Conservation (phyloP, 768 basidiomycete species). For the Hydnomerulius pinastri region DNA sequence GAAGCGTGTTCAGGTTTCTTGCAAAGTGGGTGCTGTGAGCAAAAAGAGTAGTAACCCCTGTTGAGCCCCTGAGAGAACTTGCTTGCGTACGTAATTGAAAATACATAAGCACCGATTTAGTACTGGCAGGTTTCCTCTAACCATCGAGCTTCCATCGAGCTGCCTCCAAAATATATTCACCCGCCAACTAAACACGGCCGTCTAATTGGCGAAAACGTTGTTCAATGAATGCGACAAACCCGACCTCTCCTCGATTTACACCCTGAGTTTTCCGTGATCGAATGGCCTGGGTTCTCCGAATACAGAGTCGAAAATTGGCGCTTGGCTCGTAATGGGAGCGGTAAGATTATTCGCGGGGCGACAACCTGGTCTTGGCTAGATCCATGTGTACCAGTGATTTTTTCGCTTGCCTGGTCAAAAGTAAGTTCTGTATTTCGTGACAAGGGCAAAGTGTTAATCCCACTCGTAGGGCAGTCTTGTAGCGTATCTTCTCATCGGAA, state of each 20-base stretch:
- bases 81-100: too few relatives aligned
- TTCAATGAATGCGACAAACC: conserved; percentile 38
- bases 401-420: conserved; percentile 37
- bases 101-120: too few relatives aligned
- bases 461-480: conserved; percentile 17
- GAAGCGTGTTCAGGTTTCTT: too few relatives aligned
- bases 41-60: too few relatives aligned
- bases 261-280: conserved; percentile 55
- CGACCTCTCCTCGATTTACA: conserved; percentile 39
- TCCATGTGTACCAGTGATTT: conserved; percentile 30
- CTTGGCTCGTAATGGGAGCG: conserved; percentile 43
- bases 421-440: conserved; percentile 15
- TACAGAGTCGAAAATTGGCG: conserved; percentile 61
- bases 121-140: too few relatives aligned
- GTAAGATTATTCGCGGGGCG: conserved; percentile 32
- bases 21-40: too few relatives aligned
- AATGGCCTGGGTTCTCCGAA: conserved; percentile 52
- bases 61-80: too few relatives aligned
- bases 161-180: too few relatives aligned
- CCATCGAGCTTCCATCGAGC: too few relatives aligned
- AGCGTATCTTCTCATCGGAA: conserved; percentile 6
- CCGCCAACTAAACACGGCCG: too few relatives aligned
- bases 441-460: not conserved
- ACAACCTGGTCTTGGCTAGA: conserved; percentile 40
- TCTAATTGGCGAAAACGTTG: too few relatives aligned